Evolutionary conservation across 345 rosid species (phyloP).

Genomic region (Eucalyptus curtisii): DNA sequence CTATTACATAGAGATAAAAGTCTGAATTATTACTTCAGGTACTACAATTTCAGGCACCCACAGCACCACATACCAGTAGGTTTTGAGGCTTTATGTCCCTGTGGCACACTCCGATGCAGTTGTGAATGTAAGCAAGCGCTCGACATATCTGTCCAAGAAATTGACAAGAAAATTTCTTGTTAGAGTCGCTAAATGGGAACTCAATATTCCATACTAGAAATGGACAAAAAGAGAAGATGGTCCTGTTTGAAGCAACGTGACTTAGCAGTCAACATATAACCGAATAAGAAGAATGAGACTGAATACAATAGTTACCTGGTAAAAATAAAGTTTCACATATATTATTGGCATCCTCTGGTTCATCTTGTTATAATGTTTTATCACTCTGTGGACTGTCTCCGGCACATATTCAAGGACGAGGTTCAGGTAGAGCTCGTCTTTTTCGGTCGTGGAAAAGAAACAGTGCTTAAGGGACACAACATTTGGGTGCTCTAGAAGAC

Average conservation of each 20-base stretch:
- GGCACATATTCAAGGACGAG: slow-evolving; percentile 93
- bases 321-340: slow-evolving; percentile 80
- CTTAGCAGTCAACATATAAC: background rate
- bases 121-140: slow-evolving; percentile 85
- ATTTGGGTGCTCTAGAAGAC: slow-evolving; percentile 93
- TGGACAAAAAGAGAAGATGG: background rate
- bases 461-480: slow-evolving; percentile 87
- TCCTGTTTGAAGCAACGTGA: background rate
- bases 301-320: slow-evolving; percentile 42
- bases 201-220: background rate
- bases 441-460: slow-evolving; percentile 90
- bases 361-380: slow-evolving; percentile 77
- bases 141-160: slow-evolving; percentile 56
- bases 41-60: background rate
- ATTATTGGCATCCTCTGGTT: slow-evolving; percentile 83
- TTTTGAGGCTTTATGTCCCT: slow-evolving; percentile 99
- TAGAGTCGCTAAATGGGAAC: background rate
- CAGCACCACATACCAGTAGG: slow-evolving; percentile 51
- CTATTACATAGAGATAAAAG: background rate
- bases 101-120: slow-evolving; percentile 82
- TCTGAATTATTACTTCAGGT: background rate
- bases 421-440: slow-evolving; percentile 85
- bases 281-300: background rate
- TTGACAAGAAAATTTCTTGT: background rate
- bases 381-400: slow-evolving; percentile 83